Base-by-base conservation (phyloP, 1,284 basidiomycete genomes). In the Phellopilus nigrolimitatus region DNA sequence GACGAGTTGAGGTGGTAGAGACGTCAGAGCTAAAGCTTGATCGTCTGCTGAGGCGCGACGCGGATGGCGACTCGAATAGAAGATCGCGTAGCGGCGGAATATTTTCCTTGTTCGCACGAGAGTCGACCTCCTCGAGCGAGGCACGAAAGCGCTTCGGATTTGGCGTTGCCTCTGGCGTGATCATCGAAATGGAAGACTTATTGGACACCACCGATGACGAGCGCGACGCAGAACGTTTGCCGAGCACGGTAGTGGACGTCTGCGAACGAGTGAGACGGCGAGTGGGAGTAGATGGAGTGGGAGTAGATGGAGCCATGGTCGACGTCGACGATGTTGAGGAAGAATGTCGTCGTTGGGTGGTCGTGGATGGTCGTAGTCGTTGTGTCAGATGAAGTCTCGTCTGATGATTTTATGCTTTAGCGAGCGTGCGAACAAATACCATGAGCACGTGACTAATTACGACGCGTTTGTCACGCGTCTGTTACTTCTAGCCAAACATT, bases 31-130 rank as follows among this genome's bases (percentile, higher is more conserved):
- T 56, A 17, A 51, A 38, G 25, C 46, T 55, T 1, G 43, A 50
- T 17, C 55, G 49, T 28, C 55, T 51, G 27, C 47, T 19, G 17
- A 52, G 17, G 33, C 55, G 44, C 21, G 66, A 59, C 4, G 67
- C 69, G 64, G 30, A 69, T 62, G n/a, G 67, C 50, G 47, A 72
- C 67, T 46, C 68, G 56, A 27, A 59, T 57, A 40, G 73, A 70
- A 34, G 62, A 15, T 39, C 58, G 40, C 64, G 66, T 56, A 76
- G 72, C 1, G 84, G 84, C n/a, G 84, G 80, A 17, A 86, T 73
- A 59, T 88, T 88, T 63, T 88, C 84, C 70, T 88, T 88, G 65
- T 88, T 88, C 25, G 72, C 70, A 43, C 79, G 76, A 33, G 73
- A 76, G 57, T 82, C 81, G n/a, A 72, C 51, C 17, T 65, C 56